phyloP scores from a whole-genome alignment of 768 basidiomycete genomes.

The Dacryopinax spathularia region DNA sequence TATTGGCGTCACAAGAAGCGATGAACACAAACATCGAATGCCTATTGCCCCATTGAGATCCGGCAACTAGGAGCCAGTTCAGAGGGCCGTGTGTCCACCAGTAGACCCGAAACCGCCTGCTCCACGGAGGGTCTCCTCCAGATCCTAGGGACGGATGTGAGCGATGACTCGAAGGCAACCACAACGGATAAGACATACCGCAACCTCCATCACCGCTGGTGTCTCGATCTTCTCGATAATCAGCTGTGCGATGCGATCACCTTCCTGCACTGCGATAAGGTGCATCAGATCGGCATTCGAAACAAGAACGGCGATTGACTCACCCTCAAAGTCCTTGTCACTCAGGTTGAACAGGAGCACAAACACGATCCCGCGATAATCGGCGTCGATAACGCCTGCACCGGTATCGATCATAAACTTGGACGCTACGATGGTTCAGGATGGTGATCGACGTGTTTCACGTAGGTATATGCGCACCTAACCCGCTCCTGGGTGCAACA shows the following conservation, averaged over 20 bases:
- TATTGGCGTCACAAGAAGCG: too few species aligned
- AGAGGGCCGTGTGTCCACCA: conserved; percentile 56
- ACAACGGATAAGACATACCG: conserved; percentile 35
- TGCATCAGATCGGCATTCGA: not conserved
- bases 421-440: conserved; percentile 41
- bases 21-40: too few species aligned
- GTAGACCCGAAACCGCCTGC: conserved; percentile 87
- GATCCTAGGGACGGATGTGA: conserved; percentile 36
- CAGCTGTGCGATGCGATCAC: conserved; percentile 91
- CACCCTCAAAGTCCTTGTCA: conserved; percentile 78
- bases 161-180: not conserved
- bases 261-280: conserved; percentile 54
- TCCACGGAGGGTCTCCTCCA: conserved; percentile 77
- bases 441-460: not conserved
- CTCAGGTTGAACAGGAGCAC: conserved; percentile 88
- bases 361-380: conserved; percentile 84
- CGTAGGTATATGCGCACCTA: conserved; percentile 43
- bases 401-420: conserved; percentile 98
- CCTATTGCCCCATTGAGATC: too few species aligned
- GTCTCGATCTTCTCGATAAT: conserved; percentile 83
- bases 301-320: conserved; percentile 5
- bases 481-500: conserved; percentile 86
- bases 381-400: conserved; percentile 92
- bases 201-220: conserved; percentile 73
- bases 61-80: too few species aligned